These are phyloP conservation scores for Lentinula edodes DNA, from an alignment of 768 basidiomycete genomes.

Conservation along the genomic window DNA sequence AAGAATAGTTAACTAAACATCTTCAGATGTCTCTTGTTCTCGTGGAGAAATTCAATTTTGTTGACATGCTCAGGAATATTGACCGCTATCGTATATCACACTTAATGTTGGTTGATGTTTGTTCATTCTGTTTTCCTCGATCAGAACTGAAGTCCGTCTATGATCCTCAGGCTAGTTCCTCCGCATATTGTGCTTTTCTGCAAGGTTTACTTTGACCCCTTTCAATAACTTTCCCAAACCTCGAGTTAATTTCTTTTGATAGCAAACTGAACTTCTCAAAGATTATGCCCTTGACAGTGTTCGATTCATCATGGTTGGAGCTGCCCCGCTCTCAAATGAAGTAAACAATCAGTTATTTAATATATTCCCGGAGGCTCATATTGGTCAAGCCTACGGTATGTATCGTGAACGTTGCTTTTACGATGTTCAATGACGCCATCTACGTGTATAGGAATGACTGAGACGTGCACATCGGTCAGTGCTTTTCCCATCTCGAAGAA, in stretches of 20 bases:
- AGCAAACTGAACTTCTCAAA: slow-evolving; percentile 46
- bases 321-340: slow-evolving; percentile 53
- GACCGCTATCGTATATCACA: slow-evolving; percentile 51
- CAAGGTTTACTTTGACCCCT: slow-evolving; percentile 30
- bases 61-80: slow-evolving; percentile 57
- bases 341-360: slow-evolving; percentile 42
- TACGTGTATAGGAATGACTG: slow-evolving; percentile 52
- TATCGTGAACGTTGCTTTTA: background rate
- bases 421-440: background rate
- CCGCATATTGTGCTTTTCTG: slow-evolving; percentile 53
- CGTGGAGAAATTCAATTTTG: slow-evolving; percentile 57
- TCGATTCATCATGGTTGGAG: slow-evolving; percentile 48
- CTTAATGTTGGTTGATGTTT: slow-evolving; percentile 30
- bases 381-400: slow-evolving; percentile 56
- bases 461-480: slow-evolving; percentile 47
- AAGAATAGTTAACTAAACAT: background rate
- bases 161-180: slow-evolving; percentile 41
- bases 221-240: background rate
- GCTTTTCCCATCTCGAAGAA: slow-evolving; percentile 44
- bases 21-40: slow-evolving; percentile 48
- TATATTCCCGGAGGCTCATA: slow-evolving; percentile 46
- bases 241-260: background rate
- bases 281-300: slow-evolving; percentile 43
- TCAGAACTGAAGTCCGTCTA: background rate
- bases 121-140: background rate